Conservation (phyloP, 306 rosid genomes). For the Prunus padus region DNA sequence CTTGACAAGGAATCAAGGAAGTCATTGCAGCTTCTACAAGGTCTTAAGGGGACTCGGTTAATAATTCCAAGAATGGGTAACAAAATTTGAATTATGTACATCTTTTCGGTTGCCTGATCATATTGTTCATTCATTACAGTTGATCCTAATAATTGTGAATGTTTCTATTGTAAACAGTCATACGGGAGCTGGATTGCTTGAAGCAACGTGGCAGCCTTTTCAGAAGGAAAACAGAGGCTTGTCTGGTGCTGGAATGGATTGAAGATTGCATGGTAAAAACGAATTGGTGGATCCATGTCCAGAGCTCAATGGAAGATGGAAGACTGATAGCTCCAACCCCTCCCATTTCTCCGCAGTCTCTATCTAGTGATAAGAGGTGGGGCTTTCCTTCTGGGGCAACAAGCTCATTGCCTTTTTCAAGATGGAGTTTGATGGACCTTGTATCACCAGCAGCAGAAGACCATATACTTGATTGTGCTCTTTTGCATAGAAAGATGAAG, state of each 20-base stretch:
- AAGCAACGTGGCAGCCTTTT: constrained; percentile 50
- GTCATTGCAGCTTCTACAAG: constrained; percentile 72
- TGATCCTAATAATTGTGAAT: constrained; percentile 11
- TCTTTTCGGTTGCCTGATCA: background rate
- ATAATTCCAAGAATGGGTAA: constrained; percentile 78
- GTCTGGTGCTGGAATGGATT: constrained; percentile 69
- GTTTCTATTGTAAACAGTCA: constrained; percentile 39
- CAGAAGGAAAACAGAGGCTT: constrained; percentile 58
- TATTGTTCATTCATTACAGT: background rate
- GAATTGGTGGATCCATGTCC: constrained; percentile 80
- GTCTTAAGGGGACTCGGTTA: constrained; percentile 70
- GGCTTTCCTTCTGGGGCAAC: constrained; percentile 20
- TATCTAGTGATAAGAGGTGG: constrained; percentile 31
- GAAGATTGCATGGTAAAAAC: constrained; percentile 62
- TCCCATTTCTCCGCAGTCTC: constrained; percentile 47
- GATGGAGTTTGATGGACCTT: constrained; percentile 34
- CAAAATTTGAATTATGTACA: constrained; percentile 17
- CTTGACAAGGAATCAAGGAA: constrained; percentile 81
- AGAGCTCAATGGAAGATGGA: constrained; percentile 60
- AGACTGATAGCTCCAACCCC: constrained; percentile 60
- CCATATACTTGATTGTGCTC: constrained; percentile 68
- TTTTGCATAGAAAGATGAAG: constrained; percentile 39
- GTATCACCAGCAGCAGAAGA: constrained; percentile 63
- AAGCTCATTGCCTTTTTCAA: constrained; percentile 23
- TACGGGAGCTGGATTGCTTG: constrained; percentile 60